Percentiles rank a stretch among this genome's conserved stretches.
These are phyloP conservation scores for Lagerstroemia speciosa DNA, from an alignment of 345 rosid genomes.

Conservation along the genomic window DNA sequence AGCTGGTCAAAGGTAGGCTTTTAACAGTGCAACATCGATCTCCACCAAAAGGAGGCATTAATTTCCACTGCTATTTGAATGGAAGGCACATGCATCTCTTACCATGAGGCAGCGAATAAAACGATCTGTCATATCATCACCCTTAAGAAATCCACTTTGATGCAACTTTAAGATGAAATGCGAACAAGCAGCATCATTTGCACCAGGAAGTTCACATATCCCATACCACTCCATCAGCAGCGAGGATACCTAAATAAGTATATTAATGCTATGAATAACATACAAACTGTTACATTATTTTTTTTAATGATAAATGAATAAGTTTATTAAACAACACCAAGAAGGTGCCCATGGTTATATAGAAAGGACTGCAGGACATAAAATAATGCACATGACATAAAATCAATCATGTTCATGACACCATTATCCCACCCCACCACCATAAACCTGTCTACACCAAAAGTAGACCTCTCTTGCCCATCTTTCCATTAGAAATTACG, in stretches of 20 bases:
- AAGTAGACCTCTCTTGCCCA: no score
- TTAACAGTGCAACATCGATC: background rate
- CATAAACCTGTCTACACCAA: no score
- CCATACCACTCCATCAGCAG: conserved; percentile 72
- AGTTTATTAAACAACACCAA: no score
- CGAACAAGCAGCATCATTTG: conserved; percentile 57
- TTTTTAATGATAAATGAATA: no score
- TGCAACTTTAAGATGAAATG: conserved; percentile 63
- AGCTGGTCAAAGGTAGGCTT: background rate
- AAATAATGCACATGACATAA: no score
- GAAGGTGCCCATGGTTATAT: no score
- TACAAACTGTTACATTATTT: background rate
- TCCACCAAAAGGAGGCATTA: background rate
- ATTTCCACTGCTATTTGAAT: background rate
- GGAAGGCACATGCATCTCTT: background rate
- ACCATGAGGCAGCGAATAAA: conserved; percentile 77
- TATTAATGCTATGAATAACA: background rate
- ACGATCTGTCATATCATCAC: conserved; percentile 77
- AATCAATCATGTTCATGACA: no score
- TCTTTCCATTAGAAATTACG: no score
- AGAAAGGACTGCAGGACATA: no score
- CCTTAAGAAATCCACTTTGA: conserved; percentile 74
- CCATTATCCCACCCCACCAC: no score
- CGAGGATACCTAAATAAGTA: conserved; percentile 45
- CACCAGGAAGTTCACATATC: conserved; percentile 67